Conservation (phyloP, 345 rosid genomes). For the Brassica juncea region DNA sequence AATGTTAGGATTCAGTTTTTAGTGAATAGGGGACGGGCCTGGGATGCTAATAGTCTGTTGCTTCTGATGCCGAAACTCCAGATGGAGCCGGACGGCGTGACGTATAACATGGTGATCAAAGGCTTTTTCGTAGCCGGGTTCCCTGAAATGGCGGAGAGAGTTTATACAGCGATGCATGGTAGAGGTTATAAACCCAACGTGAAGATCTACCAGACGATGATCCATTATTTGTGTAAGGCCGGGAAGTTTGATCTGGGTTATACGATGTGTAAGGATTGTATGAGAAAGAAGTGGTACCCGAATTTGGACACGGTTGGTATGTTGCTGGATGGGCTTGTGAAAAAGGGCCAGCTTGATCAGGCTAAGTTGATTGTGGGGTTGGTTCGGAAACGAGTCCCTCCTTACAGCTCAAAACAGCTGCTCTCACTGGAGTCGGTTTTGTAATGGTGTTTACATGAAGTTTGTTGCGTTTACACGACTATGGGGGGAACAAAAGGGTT, state of each 20-base stretch:
- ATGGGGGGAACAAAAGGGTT: constrained; percentile 17
- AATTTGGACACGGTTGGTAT: constrained; percentile 57
- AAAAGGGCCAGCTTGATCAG: constrained; percentile 48
- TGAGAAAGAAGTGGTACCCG: constrained; percentile 64
- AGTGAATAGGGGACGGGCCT: constrained; percentile 59
- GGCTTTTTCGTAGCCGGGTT: constrained; percentile 71
- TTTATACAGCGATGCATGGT: constrained; percentile 60
- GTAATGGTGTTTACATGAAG: constrained; percentile 20
- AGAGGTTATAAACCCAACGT: constrained; percentile 54
- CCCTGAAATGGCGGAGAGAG: constrained; percentile 75
- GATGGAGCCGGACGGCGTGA: constrained; percentile 60
- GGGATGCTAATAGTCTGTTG: constrained; percentile 70
- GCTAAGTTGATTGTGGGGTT: constrained; percentile 54
- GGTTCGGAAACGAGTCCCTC: constrained; percentile 54
- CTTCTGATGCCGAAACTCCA: constrained; percentile 57
- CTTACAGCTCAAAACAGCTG: constrained; percentile 56
- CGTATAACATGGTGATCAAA: constrained; percentile 80
- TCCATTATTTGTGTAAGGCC: constrained; percentile 74
- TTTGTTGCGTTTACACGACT: constrained; percentile 18
- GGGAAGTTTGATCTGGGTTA: constrained; percentile 61
- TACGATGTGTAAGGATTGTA: constrained; percentile 72
- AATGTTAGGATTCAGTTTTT: constrained; percentile 76
- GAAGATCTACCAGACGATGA: constrained; percentile 79
- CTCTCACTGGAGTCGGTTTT: constrained; percentile 43
- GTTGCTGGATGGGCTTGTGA: constrained; percentile 59